phyloP scores from a whole-genome alignment of 306 rosid genomes.

The Alnus rubra region DNA sequence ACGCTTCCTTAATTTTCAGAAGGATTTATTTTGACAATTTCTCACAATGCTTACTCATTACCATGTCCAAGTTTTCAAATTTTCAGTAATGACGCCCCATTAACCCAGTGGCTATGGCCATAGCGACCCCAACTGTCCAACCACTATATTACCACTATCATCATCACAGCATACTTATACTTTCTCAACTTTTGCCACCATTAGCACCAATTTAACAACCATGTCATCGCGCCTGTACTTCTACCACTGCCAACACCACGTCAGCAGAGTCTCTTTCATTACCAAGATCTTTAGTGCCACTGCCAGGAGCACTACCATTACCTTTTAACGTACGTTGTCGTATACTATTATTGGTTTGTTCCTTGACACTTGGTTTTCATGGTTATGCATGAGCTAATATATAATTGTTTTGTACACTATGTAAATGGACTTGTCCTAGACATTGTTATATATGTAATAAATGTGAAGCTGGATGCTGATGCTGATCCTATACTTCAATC shows the following conservation, averaged over 20 bases:
- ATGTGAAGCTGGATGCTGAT: constrained; percentile 14
- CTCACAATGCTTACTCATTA: constrained; percentile 15
- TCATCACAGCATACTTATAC: too few species aligned
- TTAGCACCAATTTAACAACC: too few species aligned
- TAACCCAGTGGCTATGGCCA: neutral
- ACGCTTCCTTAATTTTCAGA: neutral
- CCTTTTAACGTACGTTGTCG: neutral
- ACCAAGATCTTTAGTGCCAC: neutral
- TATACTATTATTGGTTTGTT: neutral
- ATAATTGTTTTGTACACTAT: neutral
- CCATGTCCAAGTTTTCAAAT: neutral
- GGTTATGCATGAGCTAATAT: constrained; percentile 7
- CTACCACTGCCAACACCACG: too few species aligned
- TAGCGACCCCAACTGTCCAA: neutral
- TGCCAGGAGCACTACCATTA: constrained; percentile 4
- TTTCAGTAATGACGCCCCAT: neutral
- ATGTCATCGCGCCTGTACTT: too few species aligned
- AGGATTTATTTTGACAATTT: neutral
- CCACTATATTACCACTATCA: neutral
- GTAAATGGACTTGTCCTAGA: constrained; percentile 15
- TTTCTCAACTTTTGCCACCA: too few species aligned
- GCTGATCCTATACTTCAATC: neutral
- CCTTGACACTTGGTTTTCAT: neutral
- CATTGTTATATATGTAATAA: neutral
- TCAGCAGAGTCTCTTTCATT: too few species aligned